A percentile compares a stretch with the other conserved stretches of the same genome.
These are phyloP conservation scores for Pseudophaeomoniella oleicola DNA, from an alignment of 2,329 filamentous ascomycete species.

Conservation along the genomic window DNA sequence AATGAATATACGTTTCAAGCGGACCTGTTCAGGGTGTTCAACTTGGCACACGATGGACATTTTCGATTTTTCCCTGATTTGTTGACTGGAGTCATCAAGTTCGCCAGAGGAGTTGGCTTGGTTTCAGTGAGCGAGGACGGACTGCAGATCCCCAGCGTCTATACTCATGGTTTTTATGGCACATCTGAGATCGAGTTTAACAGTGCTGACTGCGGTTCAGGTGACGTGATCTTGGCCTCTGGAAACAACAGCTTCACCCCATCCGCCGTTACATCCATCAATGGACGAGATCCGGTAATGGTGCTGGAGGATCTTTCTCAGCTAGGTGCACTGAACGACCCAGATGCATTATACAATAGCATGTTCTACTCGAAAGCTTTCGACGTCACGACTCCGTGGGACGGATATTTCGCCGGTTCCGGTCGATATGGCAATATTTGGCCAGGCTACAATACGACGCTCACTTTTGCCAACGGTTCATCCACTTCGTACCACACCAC, in stretches of 20 bases:
- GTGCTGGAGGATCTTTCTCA: conserved; percentile 13
- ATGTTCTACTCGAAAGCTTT: conserved; percentile 12
- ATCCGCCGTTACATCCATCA: conserved; percentile 16
- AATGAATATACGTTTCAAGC: not conserved
- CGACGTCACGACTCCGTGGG: conserved; percentile 1
- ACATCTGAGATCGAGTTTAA: too few species aligned
- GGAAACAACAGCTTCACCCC: conserved; percentile 7
- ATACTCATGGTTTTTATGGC: not conserved
- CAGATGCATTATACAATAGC: conserved; percentile 18
- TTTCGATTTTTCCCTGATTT: not conserved
- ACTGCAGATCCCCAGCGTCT: not conserved
- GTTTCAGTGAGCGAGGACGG: conserved; percentile 1
- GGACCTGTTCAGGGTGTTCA: not conserved
- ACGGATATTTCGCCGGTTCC: conserved; percentile 3
- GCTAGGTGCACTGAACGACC: conserved; percentile 10
- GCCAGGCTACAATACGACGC: conserved; percentile 13
- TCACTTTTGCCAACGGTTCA: conserved; percentile 19
- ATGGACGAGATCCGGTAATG: conserved; percentile 15
- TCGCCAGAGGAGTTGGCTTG: conserved; percentile 2
- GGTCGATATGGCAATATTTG: conserved; percentile 11
- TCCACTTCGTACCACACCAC: conserved; percentile 12
- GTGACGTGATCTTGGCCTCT: conserved; percentile 1
- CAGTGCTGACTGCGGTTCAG: conserved; percentile 1
- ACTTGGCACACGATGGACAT: not conserved
- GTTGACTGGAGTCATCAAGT: conserved; percentile 1